These are phyloP conservation scores for Musa itinerans DNA, from an alignment of 176 grass and related monocot species.

Conservation along the genomic window DNA sequence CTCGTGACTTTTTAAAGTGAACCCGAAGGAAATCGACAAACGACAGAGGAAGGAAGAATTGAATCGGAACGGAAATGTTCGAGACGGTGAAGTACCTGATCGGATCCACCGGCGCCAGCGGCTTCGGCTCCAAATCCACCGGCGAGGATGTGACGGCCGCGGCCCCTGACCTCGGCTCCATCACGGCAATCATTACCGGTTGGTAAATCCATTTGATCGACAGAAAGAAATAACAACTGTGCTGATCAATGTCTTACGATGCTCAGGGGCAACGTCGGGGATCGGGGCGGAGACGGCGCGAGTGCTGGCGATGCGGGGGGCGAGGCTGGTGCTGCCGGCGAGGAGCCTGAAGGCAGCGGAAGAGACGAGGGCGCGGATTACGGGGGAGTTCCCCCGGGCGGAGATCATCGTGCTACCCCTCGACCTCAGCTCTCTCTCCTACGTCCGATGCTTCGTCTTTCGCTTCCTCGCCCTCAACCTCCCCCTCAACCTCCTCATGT, in stretches of 20 bases:
- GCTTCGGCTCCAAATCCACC: constrained; percentile 82
- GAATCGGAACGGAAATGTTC: constrained; percentile 31
- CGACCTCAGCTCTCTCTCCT: constrained; percentile 82
- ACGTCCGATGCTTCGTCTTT: constrained; percentile 57
- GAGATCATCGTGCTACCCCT: constrained; percentile 73
- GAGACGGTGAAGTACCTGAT: constrained; percentile 62
- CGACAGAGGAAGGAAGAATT: not conserved
- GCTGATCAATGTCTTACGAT: too few relatives aligned
- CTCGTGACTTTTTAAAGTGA: not conserved
- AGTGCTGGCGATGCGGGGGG: constrained; percentile 75
- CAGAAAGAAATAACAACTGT: too few relatives aligned
- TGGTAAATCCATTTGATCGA: not conserved
- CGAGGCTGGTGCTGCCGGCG: constrained; percentile 65
- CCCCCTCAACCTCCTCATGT: constrained; percentile 87
- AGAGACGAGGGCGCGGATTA: constrained; percentile 52
- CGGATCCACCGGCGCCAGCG: constrained; percentile 48
- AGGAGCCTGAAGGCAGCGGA: constrained; percentile 72
- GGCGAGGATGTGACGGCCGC: constrained; percentile 49
- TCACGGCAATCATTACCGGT: constrained; percentile 78
- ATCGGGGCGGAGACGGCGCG: constrained; percentile 89
- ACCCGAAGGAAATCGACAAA: not conserved
- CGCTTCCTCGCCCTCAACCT: constrained; percentile 55
- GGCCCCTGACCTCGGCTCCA: constrained; percentile 24
- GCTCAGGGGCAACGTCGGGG: constrained; percentile 68
- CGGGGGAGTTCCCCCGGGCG: constrained; percentile 37